Evolutionary conservation across 2,329 filamentous ascomycete genomes (phyloP), one percentile per base, ranked within the genome.

Genomic region (Stenocarpella maydis): DNA sequence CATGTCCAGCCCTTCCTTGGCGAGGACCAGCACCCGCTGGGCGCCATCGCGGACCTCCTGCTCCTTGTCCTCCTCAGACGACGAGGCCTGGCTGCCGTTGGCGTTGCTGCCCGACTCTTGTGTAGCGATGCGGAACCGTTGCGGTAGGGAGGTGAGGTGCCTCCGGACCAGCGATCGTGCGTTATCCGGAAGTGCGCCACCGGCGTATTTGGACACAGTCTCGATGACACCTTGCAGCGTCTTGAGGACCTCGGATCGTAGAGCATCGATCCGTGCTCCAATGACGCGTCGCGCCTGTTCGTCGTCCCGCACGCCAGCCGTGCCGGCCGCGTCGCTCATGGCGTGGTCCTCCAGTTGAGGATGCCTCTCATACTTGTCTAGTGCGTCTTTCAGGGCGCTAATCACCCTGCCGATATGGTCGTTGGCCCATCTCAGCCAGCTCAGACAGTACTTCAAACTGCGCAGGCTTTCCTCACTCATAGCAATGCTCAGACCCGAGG

Each of bases 1-100:
- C 91, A 98, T 97, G 74, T 98, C 94, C 17, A 98, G 84, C 0
- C 95, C 94, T 78, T 98, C 95, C 75, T 92, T 92, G 8, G 95
- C 95, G 64, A 98, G 88, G 1, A 96, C 89, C 15, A 98, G 82
- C 68, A 97, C 94, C 49, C 92, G 87, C 74, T 94, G 91, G 0
- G 93, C 94, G 64, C 85, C 85, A 31, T 90, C 86, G 2, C 81
- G 80, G 15, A 83, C 79, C 54, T 83, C 81, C 66, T 79, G 78
- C 66, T 85, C 82, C 31, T 78, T 65, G 26, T 55, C 41, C 9
- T 52, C 78, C n/a, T 73, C 73, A 58, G 82, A 81, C 78, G 53
- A 41, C 1, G 61, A 52, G 24, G 68, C 31, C n/a, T 52, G 49
- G 61, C 28, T 67, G 15, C 21, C 49, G 54, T 68, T 78, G 76